phyloP scores from a whole-genome alignment of 2,329 filamentous ascomycete genomes.

The Dactylellina parvicollis region DNA sequence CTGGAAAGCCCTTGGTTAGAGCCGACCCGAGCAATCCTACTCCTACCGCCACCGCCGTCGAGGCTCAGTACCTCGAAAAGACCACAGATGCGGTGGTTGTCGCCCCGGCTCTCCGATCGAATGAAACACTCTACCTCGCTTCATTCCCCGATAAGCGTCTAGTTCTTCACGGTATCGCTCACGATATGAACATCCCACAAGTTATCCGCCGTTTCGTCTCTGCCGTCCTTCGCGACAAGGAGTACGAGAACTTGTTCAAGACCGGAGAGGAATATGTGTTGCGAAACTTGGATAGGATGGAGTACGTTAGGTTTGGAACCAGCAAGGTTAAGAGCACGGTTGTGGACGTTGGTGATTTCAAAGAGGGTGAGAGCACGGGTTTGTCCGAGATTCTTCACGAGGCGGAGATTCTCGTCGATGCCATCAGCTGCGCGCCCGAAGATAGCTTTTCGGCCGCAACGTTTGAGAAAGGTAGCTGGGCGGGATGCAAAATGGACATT shows the following conservation, averaged over 20 bases:
- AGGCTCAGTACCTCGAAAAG: slow-evolving; percentile 44
- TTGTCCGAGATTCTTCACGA: slow-evolving; percentile 39
- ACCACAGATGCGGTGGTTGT: slow-evolving; percentile 27
- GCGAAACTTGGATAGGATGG: slow-evolving; percentile 33
- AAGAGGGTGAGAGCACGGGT: slow-evolving; percentile 15
- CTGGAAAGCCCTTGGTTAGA: slow-evolving; percentile 36
- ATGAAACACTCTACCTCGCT: slow-evolving; percentile 41
- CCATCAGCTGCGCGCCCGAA: slow-evolving; percentile 44
- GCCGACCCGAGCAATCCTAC: slow-evolving; percentile 40
- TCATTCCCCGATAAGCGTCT: slow-evolving; percentile 43
- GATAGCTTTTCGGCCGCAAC: slow-evolving; percentile 12
- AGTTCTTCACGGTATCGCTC: slow-evolving; percentile 35
- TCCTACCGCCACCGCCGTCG: slow-evolving; percentile 32
- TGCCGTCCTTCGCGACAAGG: slow-evolving; percentile 36
- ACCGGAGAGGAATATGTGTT: slow-evolving; percentile 44
- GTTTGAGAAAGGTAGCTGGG: slow-evolving; percentile 48
- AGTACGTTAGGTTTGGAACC: slow-evolving; percentile 30
- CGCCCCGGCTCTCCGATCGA: slow-evolving; percentile 18
- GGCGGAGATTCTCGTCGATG: slow-evolving; percentile 41
- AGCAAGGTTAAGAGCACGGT: slow-evolving; percentile 29
- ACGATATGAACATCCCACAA: slow-evolving; percentile 45
- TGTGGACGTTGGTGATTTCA: slow-evolving; percentile 20
- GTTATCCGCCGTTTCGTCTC: slow-evolving; percentile 45
- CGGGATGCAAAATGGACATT: slow-evolving; percentile 39
- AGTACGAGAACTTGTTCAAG: slow-evolving; percentile 45